Evolutionary conservation across 192 early-diverging fungal species (phyloP), one percentile per base, ranked within the genome.

Genomic region (Coemansia sp.): DNA sequence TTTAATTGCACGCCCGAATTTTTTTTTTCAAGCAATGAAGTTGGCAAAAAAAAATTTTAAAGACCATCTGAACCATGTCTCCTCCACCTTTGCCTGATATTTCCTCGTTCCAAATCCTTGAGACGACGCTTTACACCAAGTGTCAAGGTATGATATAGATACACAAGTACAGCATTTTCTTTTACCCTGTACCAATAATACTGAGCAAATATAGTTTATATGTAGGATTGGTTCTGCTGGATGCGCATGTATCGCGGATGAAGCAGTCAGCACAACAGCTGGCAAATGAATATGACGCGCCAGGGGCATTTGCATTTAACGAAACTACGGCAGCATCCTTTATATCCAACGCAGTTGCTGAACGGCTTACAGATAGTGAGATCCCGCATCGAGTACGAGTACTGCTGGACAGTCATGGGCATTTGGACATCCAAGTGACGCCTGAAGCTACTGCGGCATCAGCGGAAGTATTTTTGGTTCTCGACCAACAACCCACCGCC

Each of bases 191-290:
- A 18, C 8, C 3, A 0, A 5, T 18, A 18, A 65, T 29, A 31
- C 41, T 33, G 50, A 63, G 7, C 36, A 33, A 65, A 47, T 3
- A 29, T 31, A 18, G 5, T 29, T 44, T 15, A 31, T 24, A 41
- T 41, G 34, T 71, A 71, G 69, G 61, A 24, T 27, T 76, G 41
- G 47, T 66, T 38, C 65, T 81, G 34, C 63, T 81, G 36, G 61
- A 53, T 38, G 31, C 55, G 31, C 79, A 81, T 40, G 47, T 81
- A 39, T 60, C 15, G 31, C 70, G 79, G 16, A 81, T 81, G 74
- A 70, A 65, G 2, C 62, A 52, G 33, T 81, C 79, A 5, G 69
- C 73, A 0, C 50, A 20, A 3, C 13, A 38, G 29, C 57, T 81
- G 13, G 44, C 74, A 0, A 29, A 20, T 5, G 40, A 33, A 34